Evolutionary conservation across 345 rosid species (phyloP).

Genomic region (Syzygium jambos): DNA sequence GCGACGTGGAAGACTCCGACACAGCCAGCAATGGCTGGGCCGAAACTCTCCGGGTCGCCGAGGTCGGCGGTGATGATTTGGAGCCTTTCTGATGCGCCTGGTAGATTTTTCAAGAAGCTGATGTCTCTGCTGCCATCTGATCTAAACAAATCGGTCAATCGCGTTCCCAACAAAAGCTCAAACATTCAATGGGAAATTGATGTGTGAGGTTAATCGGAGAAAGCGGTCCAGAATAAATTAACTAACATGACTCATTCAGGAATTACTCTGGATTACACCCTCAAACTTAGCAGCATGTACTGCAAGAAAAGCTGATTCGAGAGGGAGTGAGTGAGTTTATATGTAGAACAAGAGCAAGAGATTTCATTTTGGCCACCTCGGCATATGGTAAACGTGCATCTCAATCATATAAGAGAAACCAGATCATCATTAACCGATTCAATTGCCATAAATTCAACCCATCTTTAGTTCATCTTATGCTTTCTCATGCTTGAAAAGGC

Average conservation of each 20-base stretch:
- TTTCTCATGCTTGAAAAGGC: neutral
- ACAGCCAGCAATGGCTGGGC: slow-evolving; percentile 13
- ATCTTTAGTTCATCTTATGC: neutral
- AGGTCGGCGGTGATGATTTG: slow-evolving; percentile 18
- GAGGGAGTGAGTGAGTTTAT: neutral
- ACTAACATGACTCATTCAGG: neutral
- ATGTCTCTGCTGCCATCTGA: slow-evolving; percentile 42
- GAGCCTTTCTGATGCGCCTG: slow-evolving; percentile 46
- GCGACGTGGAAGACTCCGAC: slow-evolving; percentile 22
- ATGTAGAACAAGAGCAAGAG: neutral
- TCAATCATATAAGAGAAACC: too few species aligned
- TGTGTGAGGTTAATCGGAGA: neutral
- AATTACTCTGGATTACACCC: neutral
- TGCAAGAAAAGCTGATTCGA: neutral
- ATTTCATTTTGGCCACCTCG: too few species aligned
- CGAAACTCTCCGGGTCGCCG: slow-evolving; percentile 14
- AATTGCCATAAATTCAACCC: neutral
- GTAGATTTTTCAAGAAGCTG: slow-evolving; percentile 45
- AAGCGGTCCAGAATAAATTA: neutral
- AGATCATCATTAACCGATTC: neutral
- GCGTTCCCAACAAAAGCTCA: neutral
- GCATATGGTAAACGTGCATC: too few species aligned
- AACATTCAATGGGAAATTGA: neutral
- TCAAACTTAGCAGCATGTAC: neutral
- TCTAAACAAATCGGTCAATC: neutral